Percentiles rank a stretch among this genome's conserved stretches.
Conservation (phyloP, 352 stramenopile species). For the Pythium apleroticum region DNA sequence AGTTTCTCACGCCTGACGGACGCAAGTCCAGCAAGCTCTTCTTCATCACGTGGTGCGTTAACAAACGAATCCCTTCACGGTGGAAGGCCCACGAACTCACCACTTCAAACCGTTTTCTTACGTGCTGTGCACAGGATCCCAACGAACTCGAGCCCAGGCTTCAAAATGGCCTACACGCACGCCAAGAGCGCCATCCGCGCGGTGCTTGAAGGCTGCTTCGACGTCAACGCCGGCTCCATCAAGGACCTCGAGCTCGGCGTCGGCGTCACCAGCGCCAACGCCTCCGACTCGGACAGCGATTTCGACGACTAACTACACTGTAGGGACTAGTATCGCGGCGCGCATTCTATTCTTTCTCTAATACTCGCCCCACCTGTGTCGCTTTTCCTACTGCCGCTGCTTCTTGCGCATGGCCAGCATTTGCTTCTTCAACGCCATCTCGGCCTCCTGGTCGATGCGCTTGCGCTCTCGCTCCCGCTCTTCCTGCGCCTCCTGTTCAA, state of each 20-base stretch:
- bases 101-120: not conserved
- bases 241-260: conserved; percentile 73
- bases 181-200: conserved; percentile 80
- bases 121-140: conserved; percentile 47
- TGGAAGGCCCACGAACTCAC: not conserved
- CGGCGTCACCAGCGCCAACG: conserved; percentile 51
- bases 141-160: conserved; percentile 73
- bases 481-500: conserved; percentile 61
- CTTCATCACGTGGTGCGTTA: conserved; percentile 75
- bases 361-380: not conserved
- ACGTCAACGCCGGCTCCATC: conserved; percentile 76
- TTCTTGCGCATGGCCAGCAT: conserved; percentile 83
- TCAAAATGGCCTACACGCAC: conserved; percentile 90
- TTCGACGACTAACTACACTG: conserved; percentile 64
- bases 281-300: conserved; percentile 84
- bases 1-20: conserved; percentile 70
- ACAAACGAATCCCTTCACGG: not conserved
- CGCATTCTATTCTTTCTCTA: not conserved
- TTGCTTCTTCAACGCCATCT: conserved; percentile 72
- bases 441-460: conserved; percentile 62
- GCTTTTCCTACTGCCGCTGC: conserved; percentile 29
- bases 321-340: not conserved
- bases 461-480: conserved; percentile 63
- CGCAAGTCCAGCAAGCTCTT: conserved; percentile 88
- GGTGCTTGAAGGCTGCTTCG: conserved; percentile 75